Evolutionary conservation across 345 rosid species (phyloP).

Genomic region (Eucalyptus cloeziana): DNA sequence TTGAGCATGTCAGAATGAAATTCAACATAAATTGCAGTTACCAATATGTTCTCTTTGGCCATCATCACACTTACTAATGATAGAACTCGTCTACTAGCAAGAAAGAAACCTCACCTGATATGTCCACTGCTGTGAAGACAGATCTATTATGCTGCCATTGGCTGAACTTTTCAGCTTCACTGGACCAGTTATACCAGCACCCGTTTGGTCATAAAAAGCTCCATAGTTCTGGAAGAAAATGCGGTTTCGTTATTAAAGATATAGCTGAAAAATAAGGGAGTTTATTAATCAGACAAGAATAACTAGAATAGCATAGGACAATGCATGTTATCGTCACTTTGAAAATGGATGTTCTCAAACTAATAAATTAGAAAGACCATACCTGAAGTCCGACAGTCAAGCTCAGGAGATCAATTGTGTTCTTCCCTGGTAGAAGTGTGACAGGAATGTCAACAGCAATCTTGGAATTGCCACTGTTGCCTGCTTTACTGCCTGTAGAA

Average conservation of each 20-base stretch:
- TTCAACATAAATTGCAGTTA: neutral
- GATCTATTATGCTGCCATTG: constrained; percentile 42
- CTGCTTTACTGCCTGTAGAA: constrained; percentile 57
- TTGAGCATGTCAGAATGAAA: neutral
- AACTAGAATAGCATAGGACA: neutral
- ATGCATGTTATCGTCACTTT: neutral
- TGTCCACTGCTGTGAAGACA: constrained; percentile 69
- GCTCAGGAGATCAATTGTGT: constrained; percentile 75
- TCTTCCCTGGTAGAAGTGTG: constrained; percentile 51
- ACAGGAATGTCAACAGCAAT: constrained; percentile 57
- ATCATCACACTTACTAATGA: neutral
- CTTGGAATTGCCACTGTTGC: constrained; percentile 32
- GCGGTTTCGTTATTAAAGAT: neutral
- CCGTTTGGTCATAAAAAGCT: constrained; percentile 58
- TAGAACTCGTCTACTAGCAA: neutral
- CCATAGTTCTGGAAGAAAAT: constrained; percentile 65
- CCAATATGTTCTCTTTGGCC: neutral
- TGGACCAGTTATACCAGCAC: constrained; percentile 93
- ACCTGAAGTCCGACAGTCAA: constrained; percentile 98
- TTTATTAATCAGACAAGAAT: neutral
- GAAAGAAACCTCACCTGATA: constrained; percentile 49
- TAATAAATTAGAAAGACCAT: neutral
- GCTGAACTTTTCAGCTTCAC: constrained; percentile 52
- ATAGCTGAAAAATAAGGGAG: neutral
- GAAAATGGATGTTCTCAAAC: neutral